Conservation (phyloP, 176 grass and related monocot genomes). For the Saccharum spontaneum region DNA sequence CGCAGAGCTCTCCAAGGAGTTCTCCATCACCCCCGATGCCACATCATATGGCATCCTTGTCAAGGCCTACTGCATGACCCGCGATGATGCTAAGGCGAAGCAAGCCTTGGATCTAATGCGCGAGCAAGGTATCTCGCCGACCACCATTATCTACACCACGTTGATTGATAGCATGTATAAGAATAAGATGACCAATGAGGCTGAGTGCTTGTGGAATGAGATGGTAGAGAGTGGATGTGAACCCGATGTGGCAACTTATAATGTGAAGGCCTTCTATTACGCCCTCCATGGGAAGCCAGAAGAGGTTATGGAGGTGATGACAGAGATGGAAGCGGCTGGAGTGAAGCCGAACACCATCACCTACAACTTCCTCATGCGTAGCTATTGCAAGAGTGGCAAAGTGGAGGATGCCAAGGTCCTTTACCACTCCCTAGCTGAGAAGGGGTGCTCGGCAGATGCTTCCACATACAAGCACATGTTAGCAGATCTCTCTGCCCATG, state of each 20-base stretch:
- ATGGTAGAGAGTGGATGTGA: conserved; percentile 55
- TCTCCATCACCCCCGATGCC: conserved; percentile 57
- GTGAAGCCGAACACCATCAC: conserved; percentile 59
- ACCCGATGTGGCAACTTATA: conserved; percentile 57
- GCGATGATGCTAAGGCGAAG: conserved; percentile 49
- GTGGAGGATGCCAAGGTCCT: conserved; percentile 52
- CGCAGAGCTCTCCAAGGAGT: conserved; percentile 52
- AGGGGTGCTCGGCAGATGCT: conserved; percentile 50
- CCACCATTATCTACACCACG: conserved; percentile 50
- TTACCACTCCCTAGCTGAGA: conserved; percentile 48
- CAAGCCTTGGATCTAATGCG: conserved; percentile 51
- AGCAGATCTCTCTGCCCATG: conserved; percentile 37
- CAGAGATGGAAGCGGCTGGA: conserved; percentile 57
- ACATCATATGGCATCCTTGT: conserved; percentile 62
- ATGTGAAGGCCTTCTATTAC: conserved; percentile 50
- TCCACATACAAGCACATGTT: conserved; percentile 53
- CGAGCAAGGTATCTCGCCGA: conserved; percentile 55
- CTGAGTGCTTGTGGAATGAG: conserved; percentile 66
- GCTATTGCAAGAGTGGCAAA: conserved; percentile 48
- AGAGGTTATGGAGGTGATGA: conserved; percentile 42
- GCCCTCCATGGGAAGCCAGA: conserved; percentile 41
- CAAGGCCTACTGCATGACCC: conserved; percentile 50
- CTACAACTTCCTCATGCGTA: conserved; percentile 73
- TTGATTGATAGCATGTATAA: conserved; percentile 66
- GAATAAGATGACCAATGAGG: conserved; percentile 47